Evolutionary conservation across 2,329 filamentous ascomycete genomes (phyloP).

Genomic region (Claviceps sorghi): DNA sequence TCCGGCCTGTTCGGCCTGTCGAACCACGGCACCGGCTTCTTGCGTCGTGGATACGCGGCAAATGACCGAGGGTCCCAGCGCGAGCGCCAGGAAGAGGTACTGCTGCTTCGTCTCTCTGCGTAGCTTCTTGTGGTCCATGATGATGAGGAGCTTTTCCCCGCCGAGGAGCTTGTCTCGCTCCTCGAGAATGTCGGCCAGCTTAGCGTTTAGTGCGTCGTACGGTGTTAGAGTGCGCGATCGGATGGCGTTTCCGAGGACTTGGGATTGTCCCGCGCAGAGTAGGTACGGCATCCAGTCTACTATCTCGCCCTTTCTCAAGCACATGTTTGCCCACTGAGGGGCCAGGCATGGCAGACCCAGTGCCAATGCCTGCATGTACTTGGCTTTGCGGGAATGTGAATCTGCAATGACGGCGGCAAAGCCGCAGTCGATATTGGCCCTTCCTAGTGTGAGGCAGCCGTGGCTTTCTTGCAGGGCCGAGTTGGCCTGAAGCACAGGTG

Average conservation of each 20-base stretch:
- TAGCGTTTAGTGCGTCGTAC: conserved; percentile 43
- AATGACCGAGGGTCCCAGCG: conserved; percentile 55
- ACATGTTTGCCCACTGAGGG: conserved; percentile 65
- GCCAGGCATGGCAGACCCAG: conserved; percentile 78
- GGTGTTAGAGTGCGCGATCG: conserved; percentile 55
- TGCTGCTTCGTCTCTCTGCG: conserved; percentile 50
- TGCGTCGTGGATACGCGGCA: conserved; percentile 49
- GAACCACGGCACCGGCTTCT: conserved; percentile 47
- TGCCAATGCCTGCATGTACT: conserved; percentile 89
- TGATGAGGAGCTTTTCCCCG: conserved; percentile 53
- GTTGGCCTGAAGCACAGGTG: conserved; percentile 19
- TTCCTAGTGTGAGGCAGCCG: conserved; percentile 35
- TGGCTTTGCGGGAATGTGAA: conserved; percentile 69
- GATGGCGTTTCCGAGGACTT: conserved; percentile 60
- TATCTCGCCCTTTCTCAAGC: conserved; percentile 43
- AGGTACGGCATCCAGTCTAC: conserved; percentile 71
- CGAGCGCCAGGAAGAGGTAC: conserved; percentile 68
- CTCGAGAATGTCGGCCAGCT: conserved; percentile 41
- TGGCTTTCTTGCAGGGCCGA: conserved; percentile 17
- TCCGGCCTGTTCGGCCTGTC: conserved; percentile 31
- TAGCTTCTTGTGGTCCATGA: conserved; percentile 44
- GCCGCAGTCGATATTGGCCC: conserved; percentile 39
- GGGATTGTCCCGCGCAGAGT: conserved; percentile 69
- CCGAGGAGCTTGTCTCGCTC: conserved; percentile 48
- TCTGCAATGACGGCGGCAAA: conserved; percentile 83